A percentile compares a stretch with the other conserved stretches of the same genome.
Conservation (phyloP, 352 stramenopile genomes). For the Phytophthora megakarya region DNA sequence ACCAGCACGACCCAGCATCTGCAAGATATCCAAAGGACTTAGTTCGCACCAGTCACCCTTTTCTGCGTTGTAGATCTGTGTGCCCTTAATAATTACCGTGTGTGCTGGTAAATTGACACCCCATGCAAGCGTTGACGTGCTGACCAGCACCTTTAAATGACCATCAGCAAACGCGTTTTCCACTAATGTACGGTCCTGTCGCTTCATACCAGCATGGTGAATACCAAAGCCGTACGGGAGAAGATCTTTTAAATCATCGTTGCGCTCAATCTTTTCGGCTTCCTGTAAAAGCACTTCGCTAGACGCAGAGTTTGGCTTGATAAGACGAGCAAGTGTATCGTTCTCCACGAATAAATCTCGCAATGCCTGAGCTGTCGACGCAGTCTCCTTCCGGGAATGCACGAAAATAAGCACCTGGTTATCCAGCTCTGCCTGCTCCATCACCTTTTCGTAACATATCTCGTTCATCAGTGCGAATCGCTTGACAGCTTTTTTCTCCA, state of each 20-base stretch:
- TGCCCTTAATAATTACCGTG: conserved; percentile 99
- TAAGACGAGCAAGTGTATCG: conserved; percentile 93
- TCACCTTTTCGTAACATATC: conserved; percentile 99
- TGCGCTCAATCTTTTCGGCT: conserved; percentile 91
- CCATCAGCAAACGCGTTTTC: conserved; percentile 98
- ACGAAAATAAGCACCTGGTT: conserved; percentile 99
- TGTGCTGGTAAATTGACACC: conserved; percentile 99
- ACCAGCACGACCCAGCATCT: conserved; percentile 99
- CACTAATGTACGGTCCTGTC: conserved; percentile 96
- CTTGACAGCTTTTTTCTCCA: conserved; percentile 99
- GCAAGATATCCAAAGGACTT: conserved; percentile 97
- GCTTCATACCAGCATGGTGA: conserved; percentile 98
- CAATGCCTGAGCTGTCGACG: conserved; percentile 96
- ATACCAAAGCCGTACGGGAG: conserved; percentile 99
- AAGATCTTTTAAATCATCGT: conserved; percentile 98
- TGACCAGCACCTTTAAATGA: conserved; percentile 97
- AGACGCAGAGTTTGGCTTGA: conserved; percentile 84
- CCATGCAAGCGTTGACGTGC: conserved; percentile 99
- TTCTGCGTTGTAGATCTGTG: conserved; percentile 99
- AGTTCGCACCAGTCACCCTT: conserved; percentile 98
- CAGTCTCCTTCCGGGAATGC: conserved; percentile 98
- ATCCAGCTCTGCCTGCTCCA: conserved; percentile 92
- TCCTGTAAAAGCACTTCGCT: conserved; percentile 95
- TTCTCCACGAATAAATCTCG: conserved; percentile 95
- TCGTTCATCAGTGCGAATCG: conserved; percentile 99